Evolutionary conservation across 495 filamentous ascomycete genomes (phyloP), one percentile per base, ranked within the genome.

Genomic region (Tuber melanosporum): DNA sequence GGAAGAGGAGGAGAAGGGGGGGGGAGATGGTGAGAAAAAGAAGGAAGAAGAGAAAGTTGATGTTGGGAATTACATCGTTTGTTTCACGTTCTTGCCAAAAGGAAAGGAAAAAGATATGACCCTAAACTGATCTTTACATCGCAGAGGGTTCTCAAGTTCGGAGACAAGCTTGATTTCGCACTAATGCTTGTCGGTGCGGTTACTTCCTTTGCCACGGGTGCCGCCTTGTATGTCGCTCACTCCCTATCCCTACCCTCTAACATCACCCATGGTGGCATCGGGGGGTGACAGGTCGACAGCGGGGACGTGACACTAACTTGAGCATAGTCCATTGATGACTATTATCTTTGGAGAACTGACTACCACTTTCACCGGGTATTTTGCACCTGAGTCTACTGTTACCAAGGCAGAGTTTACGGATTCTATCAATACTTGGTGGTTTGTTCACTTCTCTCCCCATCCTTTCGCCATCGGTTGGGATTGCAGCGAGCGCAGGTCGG

Each of bases 271-370:
- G 32, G 57, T 45, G 44, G 32, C 4, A 52, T 39, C 71, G 36
- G 41, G 20, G 20, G 44, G n/a, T 41, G n/a, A 19, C 49, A 36
- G 5, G 20, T 71, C 26, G 8, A 71, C n/a, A 12, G 36, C 22
- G 17, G 22, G n/a, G n/a, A 43, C 32, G 32, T 36, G 9, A 75
- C 74, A 39, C 32, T 74, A 2, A 82, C 70, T 43, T 42, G 6
- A 20, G 43, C 42, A 19, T 75, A 76, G 82, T 32, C 84, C 85
- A 3, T 42, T 85, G 44, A 85, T 85, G 79, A 84, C 85, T 15
- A 36, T 86, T 26, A 79, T 86, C 22, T 83, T 85, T 72, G 85
- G 85, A 6, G 15, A 42, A 32, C 22, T 81, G 57, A 66, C 75
- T 20, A 74, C 75, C 14, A 43, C 71, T 10, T 82, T 82, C 62